Evolutionary conservation across 2,329 filamentous ascomycete species (phyloP).

Genomic region (Aspergillus pseudoviridinutans): DNA sequence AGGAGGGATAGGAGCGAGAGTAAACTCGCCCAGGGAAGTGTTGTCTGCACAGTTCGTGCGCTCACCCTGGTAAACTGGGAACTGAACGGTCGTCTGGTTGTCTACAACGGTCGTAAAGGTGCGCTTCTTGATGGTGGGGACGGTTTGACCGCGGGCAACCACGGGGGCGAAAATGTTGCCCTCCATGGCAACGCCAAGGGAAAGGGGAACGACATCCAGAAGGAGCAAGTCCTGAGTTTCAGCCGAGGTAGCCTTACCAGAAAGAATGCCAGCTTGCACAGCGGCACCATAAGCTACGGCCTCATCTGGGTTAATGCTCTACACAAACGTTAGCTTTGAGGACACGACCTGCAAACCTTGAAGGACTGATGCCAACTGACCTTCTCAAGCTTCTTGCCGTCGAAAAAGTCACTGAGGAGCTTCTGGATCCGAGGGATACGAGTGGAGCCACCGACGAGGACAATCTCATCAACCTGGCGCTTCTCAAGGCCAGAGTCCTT

Average conservation of each 20-base stretch:
- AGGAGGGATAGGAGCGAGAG: constrained; percentile 77
- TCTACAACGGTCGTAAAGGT: constrained; percentile 75
- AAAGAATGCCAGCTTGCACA: constrained; percentile 97
- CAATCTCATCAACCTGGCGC: constrained; percentile 92
- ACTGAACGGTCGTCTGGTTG: constrained; percentile 76
- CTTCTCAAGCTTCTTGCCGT: constrained; percentile 99
- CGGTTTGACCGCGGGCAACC: constrained; percentile 72
- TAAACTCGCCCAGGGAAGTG: constrained; percentile 96
- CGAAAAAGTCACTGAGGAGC: constrained; percentile 97
- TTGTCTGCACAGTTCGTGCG: constrained; percentile 98
- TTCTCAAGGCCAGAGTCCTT: constrained; percentile 89
- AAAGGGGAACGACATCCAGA: constrained; percentile 92
- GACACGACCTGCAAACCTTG: not conserved
- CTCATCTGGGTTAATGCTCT: constrained; percentile 98
- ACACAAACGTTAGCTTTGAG: not conserved
- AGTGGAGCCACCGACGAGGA: constrained; percentile 97
- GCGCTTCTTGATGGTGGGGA: constrained; percentile 76
- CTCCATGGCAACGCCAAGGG: constrained; percentile 98
- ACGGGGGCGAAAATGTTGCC: constrained; percentile 98
- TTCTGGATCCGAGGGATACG: constrained; percentile 99
- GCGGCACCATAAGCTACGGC: constrained; percentile 98
- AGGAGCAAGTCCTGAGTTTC: constrained; percentile 93
- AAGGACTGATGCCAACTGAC: constrained; percentile 19
- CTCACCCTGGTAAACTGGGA: constrained; percentile 94
- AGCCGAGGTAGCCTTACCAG: constrained; percentile 92